Base-by-base conservation (phyloP, 768 basidiomycete genomes). In the Pholiota microspora region DNA sequence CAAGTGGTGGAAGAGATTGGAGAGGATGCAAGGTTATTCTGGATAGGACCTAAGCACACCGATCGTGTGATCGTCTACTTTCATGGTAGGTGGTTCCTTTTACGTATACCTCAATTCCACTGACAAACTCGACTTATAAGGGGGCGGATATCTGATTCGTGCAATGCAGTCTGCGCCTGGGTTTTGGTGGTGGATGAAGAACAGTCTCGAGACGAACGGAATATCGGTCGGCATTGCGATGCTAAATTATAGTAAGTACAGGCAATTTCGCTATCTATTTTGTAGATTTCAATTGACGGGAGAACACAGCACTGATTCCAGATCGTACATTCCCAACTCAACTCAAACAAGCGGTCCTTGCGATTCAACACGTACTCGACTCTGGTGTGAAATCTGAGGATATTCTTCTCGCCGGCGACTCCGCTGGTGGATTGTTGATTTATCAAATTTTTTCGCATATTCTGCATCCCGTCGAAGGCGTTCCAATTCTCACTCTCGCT, bases 351-450 rank as follows among this genome's bases (percentile, higher is more conserved):
- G 60, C 67, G 0, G 54, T 64, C 2, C 46, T 57, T 8, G 73
- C 67, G 1, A 53, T 76, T 13, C 53, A 69, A 24, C 69, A 72
- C 51, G 64, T 77, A 25, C 42, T 72, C 38, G 56, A 63, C 13
- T 53, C 53, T 3, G 73, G 72, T 5, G 55, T 73, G 5, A 52
- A 60, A 13, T 70, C 72, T 1, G 54, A 62, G 40, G 62, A 73
- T 53, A 59, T 76, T 18, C 61, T 69, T 45, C 45, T 76, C 7
- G 65, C 63, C 1, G 74, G 73, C 13, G 75, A 77, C 57, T 77
- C 75, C 1, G 76, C 75, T 12, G 76, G 75, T 13, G 74, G 56
- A 0, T 69, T 70, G 49, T 65, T 77, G 16, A 58, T 70, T 15
- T 59, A 74, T 18, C 70, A 75, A 54, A 53, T 75, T 25, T 27